Evolutionary conservation across 2,329 filamentous ascomycete genomes (phyloP).

Genomic region (Rosellinia necatrix): DNA sequence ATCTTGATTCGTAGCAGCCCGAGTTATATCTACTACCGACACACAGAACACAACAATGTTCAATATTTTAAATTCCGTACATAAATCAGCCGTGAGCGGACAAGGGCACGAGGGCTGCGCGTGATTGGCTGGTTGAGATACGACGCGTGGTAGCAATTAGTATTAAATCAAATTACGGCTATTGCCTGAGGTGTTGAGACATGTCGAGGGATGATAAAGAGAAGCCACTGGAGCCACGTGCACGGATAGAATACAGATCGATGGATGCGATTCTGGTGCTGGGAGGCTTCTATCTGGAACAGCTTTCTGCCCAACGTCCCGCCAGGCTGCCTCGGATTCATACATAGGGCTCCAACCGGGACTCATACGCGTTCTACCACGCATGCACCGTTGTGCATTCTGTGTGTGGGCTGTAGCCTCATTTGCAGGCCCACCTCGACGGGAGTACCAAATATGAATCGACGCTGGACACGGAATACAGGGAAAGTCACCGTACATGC

Average conservation of each 20-base stretch:
- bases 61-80: not conserved
- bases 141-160: slow-evolving; percentile 2
- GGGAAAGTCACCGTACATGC: not conserved
- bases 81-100: not conserved
- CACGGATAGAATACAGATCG: slow-evolving; percentile 31
- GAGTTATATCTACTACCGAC: not conserved
- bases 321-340: slow-evolving; percentile 29
- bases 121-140: slow-evolving; percentile 5
- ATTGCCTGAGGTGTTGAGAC: slow-evolving; percentile 20
- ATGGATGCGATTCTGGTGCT: slow-evolving; percentile 14
- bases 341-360: slow-evolving; percentile 38
- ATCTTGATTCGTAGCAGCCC: slow-evolving; percentile 18
- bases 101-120: not conserved
- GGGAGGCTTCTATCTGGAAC: slow-evolving; percentile 28
- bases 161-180: slow-evolving; percentile 12
- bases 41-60: not conserved
- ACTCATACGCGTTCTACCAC: slow-evolving; percentile 27
- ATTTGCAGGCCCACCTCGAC: slow-evolving; percentile 15
- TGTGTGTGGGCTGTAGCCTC: slow-evolving; percentile 23
- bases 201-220: slow-evolving; percentile 22
- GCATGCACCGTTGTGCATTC: slow-evolving; percentile 25
- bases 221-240: slow-evolving; percentile 47
- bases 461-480: slow-evolving; percentile 13
- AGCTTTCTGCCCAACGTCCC: slow-evolving; percentile 43
- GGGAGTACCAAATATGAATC: slow-evolving; percentile 17